phyloP scores from a whole-genome alignment of 2,329 filamentous ascomycete genomes.

The Phialophora chinensis region DNA sequence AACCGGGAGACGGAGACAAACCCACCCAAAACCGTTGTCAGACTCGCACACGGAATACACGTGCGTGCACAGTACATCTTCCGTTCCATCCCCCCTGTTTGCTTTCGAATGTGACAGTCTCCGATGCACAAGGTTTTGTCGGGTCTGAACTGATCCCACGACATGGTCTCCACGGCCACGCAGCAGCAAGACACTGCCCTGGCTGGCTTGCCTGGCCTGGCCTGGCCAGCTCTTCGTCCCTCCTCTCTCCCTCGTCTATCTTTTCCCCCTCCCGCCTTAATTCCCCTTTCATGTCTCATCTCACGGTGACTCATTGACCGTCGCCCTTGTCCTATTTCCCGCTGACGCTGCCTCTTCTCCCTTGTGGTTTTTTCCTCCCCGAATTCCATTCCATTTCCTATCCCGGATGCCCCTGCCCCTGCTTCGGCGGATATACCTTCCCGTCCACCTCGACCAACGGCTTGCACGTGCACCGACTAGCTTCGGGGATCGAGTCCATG shows the following conservation, averaged over 20 bases:
- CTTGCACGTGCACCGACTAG: conserved; percentile 62
- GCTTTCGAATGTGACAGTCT: neutral
- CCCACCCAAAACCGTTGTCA: neutral
- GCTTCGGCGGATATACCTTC: conserved; percentile 62
- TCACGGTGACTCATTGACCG: neutral
- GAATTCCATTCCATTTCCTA: neutral
- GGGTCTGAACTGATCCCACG: neutral
- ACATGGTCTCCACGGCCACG: neutral
- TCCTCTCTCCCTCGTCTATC: no score
- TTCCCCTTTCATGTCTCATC: neutral
- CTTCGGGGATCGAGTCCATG: conserved; percentile 58
- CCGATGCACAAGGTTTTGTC: neutral
- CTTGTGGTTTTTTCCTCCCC: neutral
- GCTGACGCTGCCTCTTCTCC: neutral
- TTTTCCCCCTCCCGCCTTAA: neutral
- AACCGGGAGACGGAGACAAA: no score
- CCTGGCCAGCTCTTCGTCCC: no score
- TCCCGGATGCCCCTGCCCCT: conserved; percentile 41
- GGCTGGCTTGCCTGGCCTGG: no score
- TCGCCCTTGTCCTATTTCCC: neutral
- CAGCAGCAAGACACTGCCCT: no score
- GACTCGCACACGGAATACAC: neutral
- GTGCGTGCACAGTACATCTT: neutral
- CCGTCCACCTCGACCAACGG: conserved; percentile 60
- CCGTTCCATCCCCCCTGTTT: neutral